Evolutionary conservation across 1,139 yeast genomes (phyloP).

Genomic region (Suhomyces panamericanus): DNA sequence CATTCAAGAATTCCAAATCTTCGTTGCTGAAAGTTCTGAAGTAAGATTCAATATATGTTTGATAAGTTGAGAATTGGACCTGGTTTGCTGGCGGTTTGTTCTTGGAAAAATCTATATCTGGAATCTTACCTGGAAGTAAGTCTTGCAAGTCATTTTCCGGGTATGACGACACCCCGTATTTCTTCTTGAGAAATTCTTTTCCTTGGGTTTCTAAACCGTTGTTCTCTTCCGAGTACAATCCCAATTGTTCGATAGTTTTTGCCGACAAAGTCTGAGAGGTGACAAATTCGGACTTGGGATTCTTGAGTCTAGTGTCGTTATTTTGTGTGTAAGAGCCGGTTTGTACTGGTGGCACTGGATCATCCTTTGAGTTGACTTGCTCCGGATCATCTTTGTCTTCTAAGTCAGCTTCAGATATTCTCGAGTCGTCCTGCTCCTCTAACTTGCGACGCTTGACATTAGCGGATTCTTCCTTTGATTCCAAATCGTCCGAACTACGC

Average conservation of each 20-base stretch:
- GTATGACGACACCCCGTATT: constrained; percentile 86
- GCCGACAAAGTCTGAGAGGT: constrained; percentile 69
- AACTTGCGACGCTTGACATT: constrained; percentile 5
- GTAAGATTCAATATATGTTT: constrained; percentile 80
- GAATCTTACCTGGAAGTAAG: constrained; percentile 83
- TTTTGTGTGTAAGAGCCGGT: constrained; percentile 49
- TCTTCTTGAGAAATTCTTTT: constrained; percentile 69
- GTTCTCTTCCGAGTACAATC: constrained; percentile 63
- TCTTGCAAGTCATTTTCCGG: constrained; percentile 78
- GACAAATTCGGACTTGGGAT: constrained; percentile 80
- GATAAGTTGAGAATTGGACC: constrained; percentile 88
- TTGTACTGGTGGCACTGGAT: constrained; percentile 46
- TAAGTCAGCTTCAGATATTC: neutral
- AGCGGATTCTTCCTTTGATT: constrained; percentile 8
- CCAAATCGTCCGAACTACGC: constrained; percentile 3
- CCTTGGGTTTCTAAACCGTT: constrained; percentile 59
- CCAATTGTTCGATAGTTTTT: constrained; percentile 62
- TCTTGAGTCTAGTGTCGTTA: constrained; percentile 61
- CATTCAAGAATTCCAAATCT: constrained; percentile 72
- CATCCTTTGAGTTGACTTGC: constrained; percentile 26
- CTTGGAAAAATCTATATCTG: constrained; percentile 81
- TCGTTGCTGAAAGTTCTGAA: constrained; percentile 77
- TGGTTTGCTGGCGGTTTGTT: constrained; percentile 83
- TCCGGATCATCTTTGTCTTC: constrained; percentile 13
- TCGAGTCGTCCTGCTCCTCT: neutral